Conservation (phyloP, 441 rosid species). For the Populus tomentosa region DNA sequence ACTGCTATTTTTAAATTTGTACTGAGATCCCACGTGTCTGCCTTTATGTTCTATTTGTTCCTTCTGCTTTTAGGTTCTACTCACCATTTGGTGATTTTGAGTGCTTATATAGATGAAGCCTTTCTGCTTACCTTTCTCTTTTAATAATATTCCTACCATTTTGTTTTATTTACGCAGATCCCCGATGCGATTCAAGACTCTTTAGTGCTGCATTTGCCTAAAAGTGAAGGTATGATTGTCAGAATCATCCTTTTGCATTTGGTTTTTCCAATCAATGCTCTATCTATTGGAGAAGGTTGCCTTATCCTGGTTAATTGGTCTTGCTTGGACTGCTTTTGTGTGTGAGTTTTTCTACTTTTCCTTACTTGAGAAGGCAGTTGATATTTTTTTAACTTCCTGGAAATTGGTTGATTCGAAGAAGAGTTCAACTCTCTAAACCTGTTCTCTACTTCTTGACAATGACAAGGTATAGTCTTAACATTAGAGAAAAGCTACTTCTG, state of each 20-base stretch:
- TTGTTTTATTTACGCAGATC: conserved; percentile 33
- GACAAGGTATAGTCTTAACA: background rate
- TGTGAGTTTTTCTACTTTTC: background rate
- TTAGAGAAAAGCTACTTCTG: background rate
- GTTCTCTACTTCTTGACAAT: background rate
- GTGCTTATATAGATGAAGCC: background rate
- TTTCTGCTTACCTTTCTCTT: background rate
- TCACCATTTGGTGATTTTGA: background rate
- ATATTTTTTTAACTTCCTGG: background rate
- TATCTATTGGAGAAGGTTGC: background rate
- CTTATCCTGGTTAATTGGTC: background rate
- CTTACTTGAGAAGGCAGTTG: background rate
- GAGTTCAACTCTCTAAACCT: background rate
- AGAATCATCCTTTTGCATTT: conserved; percentile 12
- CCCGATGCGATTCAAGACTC: conserved; percentile 33
- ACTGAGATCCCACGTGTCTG: background rate
- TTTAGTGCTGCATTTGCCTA: conserved; percentile 24
- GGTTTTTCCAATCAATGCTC: background rate
- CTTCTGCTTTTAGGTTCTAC: background rate
- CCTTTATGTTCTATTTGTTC: background rate
- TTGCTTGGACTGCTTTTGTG: background rate
- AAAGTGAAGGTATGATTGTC: conserved; percentile 45
- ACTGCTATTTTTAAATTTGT: background rate
- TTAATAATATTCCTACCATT: background rate
- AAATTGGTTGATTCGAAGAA: background rate